Base-by-base conservation (phyloP, 2,329 filamentous ascomycete species). In the Alternaria hordeiaustralica region DNA sequence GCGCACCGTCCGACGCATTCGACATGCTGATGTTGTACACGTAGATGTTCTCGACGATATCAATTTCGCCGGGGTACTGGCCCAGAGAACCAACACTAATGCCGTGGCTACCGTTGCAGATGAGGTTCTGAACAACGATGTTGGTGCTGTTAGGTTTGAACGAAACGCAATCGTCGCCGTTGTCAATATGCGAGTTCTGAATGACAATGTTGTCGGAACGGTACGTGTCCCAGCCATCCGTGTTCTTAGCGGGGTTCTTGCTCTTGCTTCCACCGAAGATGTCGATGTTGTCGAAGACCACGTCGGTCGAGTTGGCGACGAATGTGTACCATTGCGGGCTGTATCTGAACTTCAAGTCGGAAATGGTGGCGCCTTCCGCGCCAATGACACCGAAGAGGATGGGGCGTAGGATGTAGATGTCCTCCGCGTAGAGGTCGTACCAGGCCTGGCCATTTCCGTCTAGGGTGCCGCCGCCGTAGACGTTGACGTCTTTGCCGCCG, bases 131-230 rank as follows among this genome's bases (percentile, higher is more conserved):
- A 6, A 92, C 86, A 5, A 92, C 77, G 8, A 92, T 87, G 66
- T 91, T 85, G 46, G 89, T 92, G 70, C 86, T 89, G 76, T 92
- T 92, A 18, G 90, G 90, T 78, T 92, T 92, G 84, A 92, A 92
- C 0, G 89, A 89, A 12, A 92, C 88, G 64, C 90, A 92, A 74
- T 93, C 88, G 73, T 92, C 89, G 36, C 87, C 88, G 69, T 91
- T 91, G 75, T 87, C 83, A 66, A 89, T 86, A 25, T 86, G 78
- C 0, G 87, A 90, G 74, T 92, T 87, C 71, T 92, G 89, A 36
- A 92, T 91, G 0, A 89, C 86, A 36, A 92, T 84, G 54, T 87
- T 85, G 23, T 83, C 80, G 12, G 86, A 87, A 8, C 88, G 86
- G 72, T 90, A 89, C 1, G 86, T 89, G 67, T 90, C 87, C 86